These are phyloP conservation scores for Lactifluus subvellereus DNA, from an alignment of 768 basidiomycete genomes.

Conservation along the genomic window DNA sequence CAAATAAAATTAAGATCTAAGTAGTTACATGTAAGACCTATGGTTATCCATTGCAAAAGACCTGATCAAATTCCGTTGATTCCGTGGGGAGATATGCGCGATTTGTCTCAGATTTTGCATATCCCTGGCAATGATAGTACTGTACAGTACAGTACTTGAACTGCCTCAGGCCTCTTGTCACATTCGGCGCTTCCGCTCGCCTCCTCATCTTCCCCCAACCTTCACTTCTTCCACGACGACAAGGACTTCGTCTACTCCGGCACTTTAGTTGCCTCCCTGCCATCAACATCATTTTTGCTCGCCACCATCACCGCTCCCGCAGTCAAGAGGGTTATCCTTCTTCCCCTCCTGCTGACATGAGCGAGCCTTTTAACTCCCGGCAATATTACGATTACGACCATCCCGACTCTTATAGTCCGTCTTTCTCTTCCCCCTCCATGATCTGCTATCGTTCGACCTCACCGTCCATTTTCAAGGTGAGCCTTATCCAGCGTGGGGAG, in stretches of 20 bases:
- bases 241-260: conserved; percentile 6
- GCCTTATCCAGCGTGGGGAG: conserved; percentile 91
- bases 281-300: conserved; percentile 39
- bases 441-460: not conserved
- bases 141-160: too few species aligned
- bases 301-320: conserved; percentile 49
- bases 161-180: too few species aligned
- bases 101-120: too few species aligned
- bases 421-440: too few species aligned
- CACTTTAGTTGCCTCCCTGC: not conserved
- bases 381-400: conserved; percentile 64
- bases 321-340: conserved; percentile 58
- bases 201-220: not conserved
- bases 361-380: conserved; percentile 55
- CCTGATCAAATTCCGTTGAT: too few species aligned
- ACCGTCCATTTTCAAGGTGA: conserved; percentile 47
- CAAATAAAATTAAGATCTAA: too few species aligned
- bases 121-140: too few species aligned
- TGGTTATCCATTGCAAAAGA: too few species aligned
- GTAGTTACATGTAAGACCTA: too few species aligned
- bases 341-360: conserved; percentile 53
- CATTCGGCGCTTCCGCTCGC: too few species aligned
- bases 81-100: too few species aligned
- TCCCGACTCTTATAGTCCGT: conserved; percentile 45
- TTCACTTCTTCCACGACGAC: conserved; percentile 4